phyloP scores from a whole-genome alignment of 306 rosid genomes.

The Gynostemma pentaphyllum region DNA sequence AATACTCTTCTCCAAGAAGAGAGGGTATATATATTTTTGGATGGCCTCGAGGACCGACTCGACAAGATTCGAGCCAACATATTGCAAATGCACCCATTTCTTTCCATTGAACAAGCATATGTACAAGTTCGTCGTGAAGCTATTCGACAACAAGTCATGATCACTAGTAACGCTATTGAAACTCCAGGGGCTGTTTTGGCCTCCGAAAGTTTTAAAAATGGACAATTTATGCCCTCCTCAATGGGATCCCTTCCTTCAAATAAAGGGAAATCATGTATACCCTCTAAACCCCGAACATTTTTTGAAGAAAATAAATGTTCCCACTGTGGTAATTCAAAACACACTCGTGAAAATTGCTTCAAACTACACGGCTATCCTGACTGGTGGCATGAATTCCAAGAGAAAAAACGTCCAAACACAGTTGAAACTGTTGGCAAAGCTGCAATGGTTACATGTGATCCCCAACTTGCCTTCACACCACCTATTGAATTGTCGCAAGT shows the following conservation, averaged over 20 bases:
- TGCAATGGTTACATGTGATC: background rate
- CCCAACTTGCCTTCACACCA: background rate
- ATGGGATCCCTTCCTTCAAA: too few species aligned
- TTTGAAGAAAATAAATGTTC: too few species aligned
- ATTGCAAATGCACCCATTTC: too few species aligned
- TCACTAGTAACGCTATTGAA: background rate
- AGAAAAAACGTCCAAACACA: background rate
- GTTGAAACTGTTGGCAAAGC: background rate
- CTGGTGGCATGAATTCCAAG: background rate
- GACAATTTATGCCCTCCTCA: background rate
- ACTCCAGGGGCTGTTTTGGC: background rate
- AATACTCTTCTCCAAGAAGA: background rate
- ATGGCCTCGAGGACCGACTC: too few species aligned
- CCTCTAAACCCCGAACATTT: too few species aligned
- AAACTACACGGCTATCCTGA: too few species aligned
- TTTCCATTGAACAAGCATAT: slow-evolving; percentile 1
- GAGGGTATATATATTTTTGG: background rate
- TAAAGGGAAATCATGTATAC: too few species aligned
- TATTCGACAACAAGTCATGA: background rate
- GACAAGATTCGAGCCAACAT: too few species aligned
- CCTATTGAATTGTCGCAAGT: background rate
- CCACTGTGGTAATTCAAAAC: too few species aligned
- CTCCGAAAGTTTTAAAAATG: too few species aligned
- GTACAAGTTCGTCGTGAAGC: background rate
- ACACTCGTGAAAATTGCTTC: too few species aligned